Evolutionary conservation across 2,329 filamentous ascomycete species (phyloP).

Genomic region (Penicillium sp.): DNA sequence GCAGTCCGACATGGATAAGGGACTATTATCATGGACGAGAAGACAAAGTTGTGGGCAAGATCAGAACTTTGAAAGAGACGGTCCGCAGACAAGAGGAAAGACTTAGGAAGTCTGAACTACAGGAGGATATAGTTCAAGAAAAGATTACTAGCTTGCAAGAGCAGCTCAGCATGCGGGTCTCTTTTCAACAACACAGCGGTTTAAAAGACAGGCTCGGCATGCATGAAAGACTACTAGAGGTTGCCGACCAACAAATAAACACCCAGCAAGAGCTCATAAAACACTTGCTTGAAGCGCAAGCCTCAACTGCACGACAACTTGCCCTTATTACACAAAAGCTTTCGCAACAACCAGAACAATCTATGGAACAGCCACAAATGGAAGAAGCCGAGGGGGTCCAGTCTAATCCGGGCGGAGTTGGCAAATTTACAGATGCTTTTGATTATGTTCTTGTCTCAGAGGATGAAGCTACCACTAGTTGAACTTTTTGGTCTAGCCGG

Average conservation of each 20-base stretch:
- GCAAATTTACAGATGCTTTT: neutral
- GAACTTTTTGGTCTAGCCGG: neutral
- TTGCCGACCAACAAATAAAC: neutral
- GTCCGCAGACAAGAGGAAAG: neutral
- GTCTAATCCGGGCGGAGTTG: neutral
- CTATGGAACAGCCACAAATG: neutral
- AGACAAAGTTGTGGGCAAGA: neutral
- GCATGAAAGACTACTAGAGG: neutral
- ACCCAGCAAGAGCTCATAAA: neutral
- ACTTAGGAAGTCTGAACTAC: no score
- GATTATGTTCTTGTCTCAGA: conserved; percentile 1
- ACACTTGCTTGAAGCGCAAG: neutral
- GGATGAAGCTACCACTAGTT: neutral
- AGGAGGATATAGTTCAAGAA: neutral
- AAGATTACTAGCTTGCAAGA: neutral
- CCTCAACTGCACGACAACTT: neutral
- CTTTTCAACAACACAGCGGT: neutral
- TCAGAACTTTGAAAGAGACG: neutral
- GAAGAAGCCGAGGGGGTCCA: neutral
- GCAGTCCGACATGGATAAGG: neutral
- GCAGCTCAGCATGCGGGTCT: neutral
- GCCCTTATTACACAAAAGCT: neutral
- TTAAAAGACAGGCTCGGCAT: neutral
- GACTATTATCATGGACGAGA: no score
- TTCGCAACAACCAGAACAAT: neutral